Base-by-base conservation (phyloP, 495 filamentous ascomycete genomes). In the Neurospora sp. region DNA sequence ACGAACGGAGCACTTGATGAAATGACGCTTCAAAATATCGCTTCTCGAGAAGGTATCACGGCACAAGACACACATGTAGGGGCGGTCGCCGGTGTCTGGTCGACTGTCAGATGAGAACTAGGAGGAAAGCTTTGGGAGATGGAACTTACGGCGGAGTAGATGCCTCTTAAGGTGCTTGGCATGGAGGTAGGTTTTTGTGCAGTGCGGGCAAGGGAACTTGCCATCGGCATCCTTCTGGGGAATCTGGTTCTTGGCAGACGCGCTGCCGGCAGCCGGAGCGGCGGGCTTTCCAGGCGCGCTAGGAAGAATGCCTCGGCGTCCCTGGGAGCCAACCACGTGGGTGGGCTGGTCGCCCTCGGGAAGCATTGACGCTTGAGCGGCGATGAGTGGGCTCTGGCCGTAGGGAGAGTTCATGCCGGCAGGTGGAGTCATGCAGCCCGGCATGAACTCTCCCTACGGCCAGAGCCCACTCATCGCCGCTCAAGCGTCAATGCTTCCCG, bases 41-140 rank as follows among this genome's bases (percentile, higher is more conserved):
- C 93, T 97, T 79, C 96, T 90, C 37, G 94, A 97, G 83, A 99
- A 99, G n/a, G 93, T 98, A 82, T 99, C 96, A 80, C 94, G 92
- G 85, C 96, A 99, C 59, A 99, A 87, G 73, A 94, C 91, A 84
- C 96, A 99, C 88, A 93, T 93, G 84, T 99, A 99, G 38, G 96
- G 96, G 70, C 96, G 92, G 80, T 97, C 94, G 76, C 96, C 96
- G 73, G 96, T 97, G 83, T 99, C 94, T 97, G 75, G 38, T 42
- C 73, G 70, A 71, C 38, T 80, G 71, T 77, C 47, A 76, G 74
- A 72, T 75, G 35, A 44, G 44, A 71, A 65, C 53, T 8, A 35
- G 12, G 10, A 61, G 20, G 12, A 35, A 31, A 35, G 22, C 20
- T 27, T 61, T 35, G 12, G 53, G 59, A 35, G 61, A 68, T 65